Base-by-base conservation (phyloP, 2,329 filamentous ascomycete genomes). In the Chrysoporthe austroafricana region DNA sequence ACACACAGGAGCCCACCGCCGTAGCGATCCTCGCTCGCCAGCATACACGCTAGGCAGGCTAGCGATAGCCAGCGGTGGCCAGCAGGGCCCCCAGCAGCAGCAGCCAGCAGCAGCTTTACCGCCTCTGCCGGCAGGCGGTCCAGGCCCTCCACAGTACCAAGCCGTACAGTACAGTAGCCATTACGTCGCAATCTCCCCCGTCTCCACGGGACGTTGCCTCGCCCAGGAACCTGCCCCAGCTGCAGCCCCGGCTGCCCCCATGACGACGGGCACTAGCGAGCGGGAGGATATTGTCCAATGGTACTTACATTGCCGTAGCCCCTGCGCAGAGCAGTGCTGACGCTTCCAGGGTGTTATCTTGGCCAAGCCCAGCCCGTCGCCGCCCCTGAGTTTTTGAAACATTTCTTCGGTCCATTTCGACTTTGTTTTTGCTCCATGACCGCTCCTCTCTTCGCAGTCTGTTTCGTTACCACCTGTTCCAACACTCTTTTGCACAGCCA, bases 401-500 rank as follows among this genome's bases (percentile, higher is more conserved):
- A 60, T 65, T 61, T 62, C 66, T 62, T 58, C 54, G 9, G 14
- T 56, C 44, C 32, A 50, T 43, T 69, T 69, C 63, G 44, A 60
- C 64, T 58, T 50, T 26, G 26, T 26, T 26, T 70, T 21, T 73
- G 74, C 76, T 75, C 78, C 81, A 86, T 86, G 84, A 83, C 80
- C 74, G 78, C 77, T 58, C 42, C 63, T 65, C 64, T 69, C 57
- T 64, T 67, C 56, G 64, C 66, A 75, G 77, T 83, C 71, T 85
- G 83, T 75, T 79, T 80, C 74, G 76, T 79, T 72, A 80, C 82
- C 76, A 79, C 81, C 73, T 81, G 77, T 74, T 80, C 81, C 73
- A 78, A 77, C 76, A 73, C 79, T 76, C 77, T 84, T 74, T 77
- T 82, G 71, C 74, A 39, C 78, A 80, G 84, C 71, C 75, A 77